These are phyloP conservation scores for Ustilago xerochloae DNA, from an alignment of 1,284 basidiomycete species.

Conservation along the genomic window DNA sequence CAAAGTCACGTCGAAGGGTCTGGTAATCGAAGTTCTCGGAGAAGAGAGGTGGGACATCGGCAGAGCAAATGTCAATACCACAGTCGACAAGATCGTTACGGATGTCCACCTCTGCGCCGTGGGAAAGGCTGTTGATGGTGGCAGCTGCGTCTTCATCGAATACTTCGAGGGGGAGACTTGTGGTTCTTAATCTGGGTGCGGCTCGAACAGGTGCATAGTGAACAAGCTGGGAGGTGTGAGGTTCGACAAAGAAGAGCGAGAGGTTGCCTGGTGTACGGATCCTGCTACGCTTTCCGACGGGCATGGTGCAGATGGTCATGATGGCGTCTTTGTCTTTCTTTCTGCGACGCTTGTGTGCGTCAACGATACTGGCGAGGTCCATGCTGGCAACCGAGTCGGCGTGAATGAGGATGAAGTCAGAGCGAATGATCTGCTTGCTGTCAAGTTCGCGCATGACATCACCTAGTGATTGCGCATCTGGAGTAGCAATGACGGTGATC, in stretches of 20 bases:
- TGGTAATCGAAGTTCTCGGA: slow-evolving; percentile 99
- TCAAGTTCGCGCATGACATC: slow-evolving; percentile 98
- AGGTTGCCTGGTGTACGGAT: slow-evolving; percentile 53
- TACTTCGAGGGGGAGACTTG: slow-evolving; percentile 63
- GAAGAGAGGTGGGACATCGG: slow-evolving; percentile 91
- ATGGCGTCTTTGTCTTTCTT: slow-evolving; percentile 89
- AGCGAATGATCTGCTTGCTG: slow-evolving; percentile 83
- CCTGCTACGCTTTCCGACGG: slow-evolving; percentile 30
- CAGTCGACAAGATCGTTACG: slow-evolving; percentile 88
- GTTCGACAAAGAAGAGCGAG: slow-evolving; percentile 58
- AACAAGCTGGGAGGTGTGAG: slow-evolving; percentile 65
- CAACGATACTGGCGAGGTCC: slow-evolving; percentile 86
- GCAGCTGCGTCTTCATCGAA: slow-evolving; percentile 52
- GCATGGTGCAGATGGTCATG: slow-evolving; percentile 76
- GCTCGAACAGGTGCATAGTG: slow-evolving; percentile 67
- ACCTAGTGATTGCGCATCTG: slow-evolving; percentile 88
- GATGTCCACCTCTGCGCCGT: slow-evolving; percentile 76
- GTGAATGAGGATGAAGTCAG: slow-evolving; percentile 82
- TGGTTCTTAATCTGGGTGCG: slow-evolving; percentile 50
- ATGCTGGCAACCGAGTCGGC: slow-evolving; percentile 95
- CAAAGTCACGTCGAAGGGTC: slow-evolving; percentile 89
- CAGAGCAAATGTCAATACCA: slow-evolving; percentile 74
- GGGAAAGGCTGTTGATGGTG: slow-evolving; percentile 33
- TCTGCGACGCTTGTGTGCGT: slow-evolving; percentile 86
- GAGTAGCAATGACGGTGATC: slow-evolving; percentile 84